These are phyloP conservation scores for Oxyria digyna DNA, from an alignment of 148 eudicot species.

Conservation along the genomic window DNA sequence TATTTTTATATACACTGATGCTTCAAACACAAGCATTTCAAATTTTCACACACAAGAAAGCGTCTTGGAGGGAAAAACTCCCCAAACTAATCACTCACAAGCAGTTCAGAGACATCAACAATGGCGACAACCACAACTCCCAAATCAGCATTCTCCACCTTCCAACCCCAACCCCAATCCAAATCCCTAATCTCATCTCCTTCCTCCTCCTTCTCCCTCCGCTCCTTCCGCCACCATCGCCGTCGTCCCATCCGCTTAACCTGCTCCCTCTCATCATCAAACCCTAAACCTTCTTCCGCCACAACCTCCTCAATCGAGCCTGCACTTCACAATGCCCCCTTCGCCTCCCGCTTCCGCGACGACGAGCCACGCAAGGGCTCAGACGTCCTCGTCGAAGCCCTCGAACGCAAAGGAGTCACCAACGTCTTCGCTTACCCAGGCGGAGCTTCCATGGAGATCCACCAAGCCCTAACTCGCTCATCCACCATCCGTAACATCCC, in stretches of 20 bases:
- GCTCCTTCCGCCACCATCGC: constrained; percentile 3
- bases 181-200: constrained; percentile 7
- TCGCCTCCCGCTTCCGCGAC: constrained; percentile 37
- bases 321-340: background rate
- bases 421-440: constrained; percentile 89
- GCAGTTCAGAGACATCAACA: background rate
- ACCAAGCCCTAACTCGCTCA: constrained; percentile 81
- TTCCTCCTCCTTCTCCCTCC: constrained; percentile 11
- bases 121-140: background rate
- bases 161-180: background rate
- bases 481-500: constrained; percentile 41
- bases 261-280: background rate
- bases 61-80: too few relatives aligned
- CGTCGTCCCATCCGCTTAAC: constrained; percentile 11
- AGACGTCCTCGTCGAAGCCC: constrained; percentile 83
- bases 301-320: constrained; percentile 3
- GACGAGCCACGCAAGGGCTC: constrained; percentile 73
- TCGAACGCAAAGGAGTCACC: constrained; percentile 71
- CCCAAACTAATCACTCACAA: background rate
- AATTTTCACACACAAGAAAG: background rate
- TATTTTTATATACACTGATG: background rate
- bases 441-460: constrained; percentile 88
- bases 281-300: constrained; percentile 8
- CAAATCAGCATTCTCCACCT: background rate
- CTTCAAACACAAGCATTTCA: constrained; percentile 27